Evolutionary conservation across 768 basidiomycete species (phyloP).

Genomic region (Crepidotus variabilis): DNA sequence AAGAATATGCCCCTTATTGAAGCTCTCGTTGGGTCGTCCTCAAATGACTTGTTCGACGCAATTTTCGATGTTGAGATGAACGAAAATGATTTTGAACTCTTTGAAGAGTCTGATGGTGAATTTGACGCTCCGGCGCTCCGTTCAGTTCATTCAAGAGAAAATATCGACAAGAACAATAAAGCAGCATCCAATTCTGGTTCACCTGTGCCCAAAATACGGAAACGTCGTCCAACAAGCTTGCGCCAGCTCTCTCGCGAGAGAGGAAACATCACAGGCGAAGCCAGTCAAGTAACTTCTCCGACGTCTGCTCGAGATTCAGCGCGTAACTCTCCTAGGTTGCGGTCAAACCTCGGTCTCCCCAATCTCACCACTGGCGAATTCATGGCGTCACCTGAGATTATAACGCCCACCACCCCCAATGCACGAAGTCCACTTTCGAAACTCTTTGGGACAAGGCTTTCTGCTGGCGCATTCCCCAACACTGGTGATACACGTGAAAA

Average conservation of each 20-base stretch:
- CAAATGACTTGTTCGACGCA: conserved; percentile 68
- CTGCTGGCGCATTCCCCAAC: background rate
- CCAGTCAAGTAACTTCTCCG: background rate
- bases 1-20: conserved; percentile 75
- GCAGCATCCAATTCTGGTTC: conserved; percentile 11
- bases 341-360: conserved; percentile 4
- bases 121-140: conserved; percentile 37
- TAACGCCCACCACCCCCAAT: conserved; percentile 14
- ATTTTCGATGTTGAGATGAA: conserved; percentile 69
- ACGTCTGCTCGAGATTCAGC: conserved; percentile 6
- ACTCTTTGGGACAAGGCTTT: conserved; percentile 31
- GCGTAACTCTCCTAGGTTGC: conserved; percentile 11
- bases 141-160: conserved; percentile 37
- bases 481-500: conserved; percentile 10
- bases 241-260: background rate
- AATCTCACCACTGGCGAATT: conserved; percentile 4
- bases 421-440: conserved; percentile 45
- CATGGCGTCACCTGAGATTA: conserved; percentile 11
- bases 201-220: conserved; percentile 20
- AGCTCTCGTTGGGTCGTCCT: conserved; percentile 67
- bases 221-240: conserved; percentile 21
- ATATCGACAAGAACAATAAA: conserved; percentile 12
- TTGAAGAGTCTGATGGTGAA: conserved; percentile 43
- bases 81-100: conserved; percentile 42
- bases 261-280: background rate